Percentiles rank a stretch among this genome's conserved stretches.
phyloP scores from a whole-genome alignment of 78 protist genomes.

The Blattamonas nauphoetae region DNA sequence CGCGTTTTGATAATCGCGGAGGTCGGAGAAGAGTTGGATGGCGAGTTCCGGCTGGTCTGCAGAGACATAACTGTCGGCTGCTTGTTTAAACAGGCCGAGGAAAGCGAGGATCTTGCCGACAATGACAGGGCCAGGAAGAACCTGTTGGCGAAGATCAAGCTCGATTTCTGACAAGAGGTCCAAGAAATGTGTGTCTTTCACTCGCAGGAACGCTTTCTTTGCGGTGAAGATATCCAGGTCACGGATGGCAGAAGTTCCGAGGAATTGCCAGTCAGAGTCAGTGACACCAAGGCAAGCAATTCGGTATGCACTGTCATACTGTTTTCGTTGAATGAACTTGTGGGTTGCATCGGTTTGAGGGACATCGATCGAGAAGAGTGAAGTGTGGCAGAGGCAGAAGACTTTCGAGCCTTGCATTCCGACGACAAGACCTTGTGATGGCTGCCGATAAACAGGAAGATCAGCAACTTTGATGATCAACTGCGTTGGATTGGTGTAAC shows the following conservation, averaged over 20 bases:
- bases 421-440: slow-evolving; percentile 23
- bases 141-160: background rate
- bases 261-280: slow-evolving; percentile 44
- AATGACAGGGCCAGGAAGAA: background rate
- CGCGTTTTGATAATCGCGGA: slow-evolving; percentile 40
- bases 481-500: slow-evolving; percentile 37
- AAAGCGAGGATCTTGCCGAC: slow-evolving; percentile 44
- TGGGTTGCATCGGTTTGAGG: slow-evolving; percentile 49
- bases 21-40: slow-evolving; percentile 47
- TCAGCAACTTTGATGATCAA: slow-evolving; percentile 55
- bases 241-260: slow-evolving; percentile 36
- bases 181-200: slow-evolving; percentile 34
- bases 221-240: slow-evolving; percentile 37
- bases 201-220: slow-evolving; percentile 39
- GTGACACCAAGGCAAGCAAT: slow-evolving; percentile 56
- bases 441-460: slow-evolving; percentile 53
- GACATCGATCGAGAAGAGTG: slow-evolving; percentile 55
- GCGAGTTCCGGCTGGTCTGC: slow-evolving; percentile 20
- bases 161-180: slow-evolving; percentile 35
- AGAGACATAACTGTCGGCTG: slow-evolving; percentile 28
- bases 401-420: slow-evolving; percentile 38
- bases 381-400: slow-evolving; percentile 47
- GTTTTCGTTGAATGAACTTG: slow-evolving; percentile 36
- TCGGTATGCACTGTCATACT: slow-evolving; percentile 39
- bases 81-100: slow-evolving; percentile 47